Evolutionary conservation across 1,284 basidiomycete species (phyloP), one percentile per base, ranked within the genome.

Genomic region (Ganoderma resinaceum): DNA sequence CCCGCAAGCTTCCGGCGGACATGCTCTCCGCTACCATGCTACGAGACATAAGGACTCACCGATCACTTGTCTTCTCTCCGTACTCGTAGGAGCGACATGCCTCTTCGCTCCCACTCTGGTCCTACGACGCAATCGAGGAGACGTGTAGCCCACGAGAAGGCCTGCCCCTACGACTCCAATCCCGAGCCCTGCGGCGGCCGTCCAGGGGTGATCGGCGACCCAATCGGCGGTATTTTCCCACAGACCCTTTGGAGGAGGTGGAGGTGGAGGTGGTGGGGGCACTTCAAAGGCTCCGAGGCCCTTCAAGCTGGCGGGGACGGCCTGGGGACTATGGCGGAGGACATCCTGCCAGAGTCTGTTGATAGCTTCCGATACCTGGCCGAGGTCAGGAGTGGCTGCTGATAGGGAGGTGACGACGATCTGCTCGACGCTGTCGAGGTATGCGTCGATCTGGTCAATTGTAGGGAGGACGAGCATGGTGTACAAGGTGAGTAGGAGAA

Each of bases 281-380:
- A 94, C 85, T 68, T 93, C 87, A 71, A 94, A 92, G 70, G 88
- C 84, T 4, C 90, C 91, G 12, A 93, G 83, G 53, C 85, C 84
- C 40, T 89, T 87, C 66, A 94, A 83, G 62, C 85, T 80, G 2
- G 58, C 42, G n/a, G 90, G 86, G 63, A 92, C 72, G 37, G 80
- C 83, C 66, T 85, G 84, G 26, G 92, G 93, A 33, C 93, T 92
- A 78, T 92, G 94, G 62, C 93, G 89, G 61, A 91, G 86, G 72
- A 95, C 87, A 76, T 95, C 93, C 33, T 87, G 80, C 90, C 91
- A 94, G 66, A 94, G 83, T 53, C 89, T 86, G 72, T 89, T 85
- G n/a, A 91, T 79, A 26, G 87, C 85, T 69, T 91, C 88, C 63
- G 87, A 85, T 63, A 94, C 81, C 72, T 83, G 87, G 38, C 89